These are phyloP conservation scores for Waitea zeae DNA, from an alignment of 1,284 basidiomycete genomes.

Conservation along the genomic window DNA sequence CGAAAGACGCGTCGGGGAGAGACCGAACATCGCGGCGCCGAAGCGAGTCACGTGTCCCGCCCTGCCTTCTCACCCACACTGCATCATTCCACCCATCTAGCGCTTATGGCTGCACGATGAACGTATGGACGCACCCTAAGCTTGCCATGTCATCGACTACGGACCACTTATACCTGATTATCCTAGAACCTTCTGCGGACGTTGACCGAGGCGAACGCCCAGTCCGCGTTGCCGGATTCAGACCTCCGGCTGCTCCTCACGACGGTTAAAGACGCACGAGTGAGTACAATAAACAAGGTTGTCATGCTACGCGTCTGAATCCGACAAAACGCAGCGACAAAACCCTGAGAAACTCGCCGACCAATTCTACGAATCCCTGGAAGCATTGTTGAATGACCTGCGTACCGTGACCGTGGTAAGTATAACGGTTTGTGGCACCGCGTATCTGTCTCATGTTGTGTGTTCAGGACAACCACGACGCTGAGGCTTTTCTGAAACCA, in stretches of 20 bases:
- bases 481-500: slow-evolving; percentile 78
- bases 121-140: no score
- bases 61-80: no score
- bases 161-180: no score
- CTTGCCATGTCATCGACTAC: no score
- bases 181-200: slow-evolving; percentile 63
- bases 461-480: slow-evolving; percentile 67
- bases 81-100: no score
- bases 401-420: slow-evolving; percentile 60
- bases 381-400: slow-evolving; percentile 73
- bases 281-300: no score
- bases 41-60: no score
- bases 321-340: no score
- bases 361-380: slow-evolving; percentile 82
- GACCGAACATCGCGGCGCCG: no score
- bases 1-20: no score
- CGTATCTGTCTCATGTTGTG: slow-evolving; percentile 7
- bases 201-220: slow-evolving; percentile 48
- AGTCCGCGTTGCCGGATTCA: slow-evolving; percentile 26
- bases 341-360: slow-evolving; percentile 64
- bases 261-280: slow-evolving; percentile 60
- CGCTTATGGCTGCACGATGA: no score
- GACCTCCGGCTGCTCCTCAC: slow-evolving; percentile 59
- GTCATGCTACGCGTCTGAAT: no score
- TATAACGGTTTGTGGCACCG: slow-evolving; percentile 9